A percentile compares a stretch with the other conserved stretches of the same genome.
Conservation (phyloP, 2,329 filamentous ascomycete species). For the Lojkania enalia region DNA sequence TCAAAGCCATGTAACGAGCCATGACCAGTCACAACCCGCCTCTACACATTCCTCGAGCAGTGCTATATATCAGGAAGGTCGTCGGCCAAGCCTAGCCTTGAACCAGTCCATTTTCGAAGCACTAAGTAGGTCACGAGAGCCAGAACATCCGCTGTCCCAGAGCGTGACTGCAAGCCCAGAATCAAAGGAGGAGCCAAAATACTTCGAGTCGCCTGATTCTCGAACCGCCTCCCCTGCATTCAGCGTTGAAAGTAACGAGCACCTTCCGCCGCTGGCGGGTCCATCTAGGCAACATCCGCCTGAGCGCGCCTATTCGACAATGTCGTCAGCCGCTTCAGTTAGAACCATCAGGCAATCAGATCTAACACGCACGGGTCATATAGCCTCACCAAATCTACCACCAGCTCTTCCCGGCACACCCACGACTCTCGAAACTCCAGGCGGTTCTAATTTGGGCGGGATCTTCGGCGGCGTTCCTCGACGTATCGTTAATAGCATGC, state of each 20-base stretch:
- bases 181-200: conserved; percentile 40
- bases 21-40: conserved; percentile 58
- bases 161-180: conserved; percentile 74
- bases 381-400: conserved; percentile 45
- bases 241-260: conserved; percentile 27
- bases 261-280: conserved; percentile 14
- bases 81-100: conserved; percentile 61
- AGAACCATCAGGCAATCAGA: conserved; percentile 52
- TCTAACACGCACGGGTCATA: conserved; percentile 24
- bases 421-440: conserved; percentile 47
- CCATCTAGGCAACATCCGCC: conserved; percentile 30
- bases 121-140: conserved; percentile 54
- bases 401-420: conserved; percentile 51
- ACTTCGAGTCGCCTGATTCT: conserved; percentile 42
- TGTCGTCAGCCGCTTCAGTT: conserved; percentile 48
- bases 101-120: conserved; percentile 60
- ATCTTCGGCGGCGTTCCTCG: conserved; percentile 52
- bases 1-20: conserved; percentile 58
- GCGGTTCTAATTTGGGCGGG: conserved; percentile 48
- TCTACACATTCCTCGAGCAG: conserved; percentile 57
- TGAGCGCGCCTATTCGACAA: conserved; percentile 47
- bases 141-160: conserved; percentile 74
- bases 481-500: conserved; percentile 51
- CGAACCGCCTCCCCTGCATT: conserved; percentile 47
- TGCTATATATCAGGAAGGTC: conserved; percentile 58